A percentile compares a stretch with the other conserved stretches of the same genome.
phyloP scores from a whole-genome alignment of 768 basidiomycete genomes.

The Rhizopogon vulgaris region DNA sequence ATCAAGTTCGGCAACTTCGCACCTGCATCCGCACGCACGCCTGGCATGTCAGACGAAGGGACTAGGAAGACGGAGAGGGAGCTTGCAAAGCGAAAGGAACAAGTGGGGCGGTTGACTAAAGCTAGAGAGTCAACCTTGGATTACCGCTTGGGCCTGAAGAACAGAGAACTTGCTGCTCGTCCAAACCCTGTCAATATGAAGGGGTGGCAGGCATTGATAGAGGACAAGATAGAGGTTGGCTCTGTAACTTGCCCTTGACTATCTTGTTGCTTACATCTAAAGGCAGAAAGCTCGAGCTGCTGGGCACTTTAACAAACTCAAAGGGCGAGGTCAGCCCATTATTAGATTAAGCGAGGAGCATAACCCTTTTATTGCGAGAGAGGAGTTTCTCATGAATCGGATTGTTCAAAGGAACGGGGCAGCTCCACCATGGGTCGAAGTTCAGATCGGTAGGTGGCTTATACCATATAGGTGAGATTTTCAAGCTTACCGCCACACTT shows the following conservation, averaged over 20 bases:
- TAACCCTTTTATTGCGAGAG: constrained; percentile 66
- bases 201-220: constrained; percentile 71
- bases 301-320: constrained; percentile 67
- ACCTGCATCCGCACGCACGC: constrained; percentile 11
- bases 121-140: constrained; percentile 74
- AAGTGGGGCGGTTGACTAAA: constrained; percentile 48
- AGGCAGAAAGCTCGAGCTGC: constrained; percentile 55
- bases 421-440: constrained; percentile 80
- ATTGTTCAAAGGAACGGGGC: constrained; percentile 80
- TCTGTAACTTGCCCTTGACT: background rate
- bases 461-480: background rate
- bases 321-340: constrained; percentile 58
- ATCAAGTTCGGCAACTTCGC: constrained; percentile 48
- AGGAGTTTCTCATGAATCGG: constrained; percentile 82
- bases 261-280: constrained; percentile 1
- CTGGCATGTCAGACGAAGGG: constrained; percentile 27
- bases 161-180: constrained; percentile 15
- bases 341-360: constrained; percentile 35
- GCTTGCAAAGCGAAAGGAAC: constrained; percentile 42
- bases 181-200: constrained; percentile 58
- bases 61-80: constrained; percentile 42
- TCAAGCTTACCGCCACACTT: constrained; percentile 2
- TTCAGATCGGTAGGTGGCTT: constrained; percentile 55
- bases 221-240: constrained; percentile 75
- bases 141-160: constrained; percentile 55